Percentiles rank a stretch among this genome's conserved stretches.
These are phyloP conservation scores for Metschnikowia santaceciliae DNA, from an alignment of 805 yeast species.

Conservation along the genomic window DNA sequence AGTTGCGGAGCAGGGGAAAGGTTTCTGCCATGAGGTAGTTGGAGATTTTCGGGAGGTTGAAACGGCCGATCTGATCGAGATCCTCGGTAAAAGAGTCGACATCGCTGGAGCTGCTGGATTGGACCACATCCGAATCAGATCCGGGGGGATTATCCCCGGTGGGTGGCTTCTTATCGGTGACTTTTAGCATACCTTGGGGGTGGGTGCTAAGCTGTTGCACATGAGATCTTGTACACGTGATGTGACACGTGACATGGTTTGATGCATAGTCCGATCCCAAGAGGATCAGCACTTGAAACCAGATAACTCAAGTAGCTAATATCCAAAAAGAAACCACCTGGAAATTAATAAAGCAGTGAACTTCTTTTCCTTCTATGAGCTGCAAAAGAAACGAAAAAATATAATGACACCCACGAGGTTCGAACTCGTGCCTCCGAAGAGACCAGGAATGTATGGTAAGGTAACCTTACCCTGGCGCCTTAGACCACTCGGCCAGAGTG, in stretches of 20 bases:
- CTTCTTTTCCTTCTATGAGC: too few relatives aligned
- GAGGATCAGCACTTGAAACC: too few relatives aligned
- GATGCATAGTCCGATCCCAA: too few relatives aligned
- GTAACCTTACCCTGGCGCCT: slow-evolving; percentile 26
- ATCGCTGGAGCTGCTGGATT: slow-evolving; percentile 14
- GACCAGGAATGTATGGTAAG: slow-evolving; percentile 24
- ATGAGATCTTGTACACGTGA: neutral
- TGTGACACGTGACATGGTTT: neutral
- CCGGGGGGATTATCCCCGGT: neutral
- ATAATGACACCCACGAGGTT: slow-evolving; percentile 23
- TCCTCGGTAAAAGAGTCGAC: slow-evolving; percentile 40
- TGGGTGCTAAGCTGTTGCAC: neutral
- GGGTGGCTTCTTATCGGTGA: neutral
- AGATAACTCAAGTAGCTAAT: too few relatives aligned
- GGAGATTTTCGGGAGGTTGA: slow-evolving; percentile 24
- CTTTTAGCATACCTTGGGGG: neutral
- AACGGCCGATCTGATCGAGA: slow-evolving; percentile 49
- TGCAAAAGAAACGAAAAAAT: slow-evolving; percentile 3
- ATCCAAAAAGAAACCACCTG: too few relatives aligned
- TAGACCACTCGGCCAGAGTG: slow-evolving; percentile 24
- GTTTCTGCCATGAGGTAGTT: slow-evolving; percentile 11
- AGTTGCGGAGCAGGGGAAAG: slow-evolving; percentile 23
- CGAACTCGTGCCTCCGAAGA: slow-evolving; percentile 26
- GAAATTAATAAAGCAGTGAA: neutral
- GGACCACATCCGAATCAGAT: slow-evolving; percentile 1